A percentile compares a stretch with the other conserved stretches of the same genome.
Evolutionary conservation across 202 grass and related monocot genomes (phyloP).

Genomic region (Digitaria exilis): DNA sequence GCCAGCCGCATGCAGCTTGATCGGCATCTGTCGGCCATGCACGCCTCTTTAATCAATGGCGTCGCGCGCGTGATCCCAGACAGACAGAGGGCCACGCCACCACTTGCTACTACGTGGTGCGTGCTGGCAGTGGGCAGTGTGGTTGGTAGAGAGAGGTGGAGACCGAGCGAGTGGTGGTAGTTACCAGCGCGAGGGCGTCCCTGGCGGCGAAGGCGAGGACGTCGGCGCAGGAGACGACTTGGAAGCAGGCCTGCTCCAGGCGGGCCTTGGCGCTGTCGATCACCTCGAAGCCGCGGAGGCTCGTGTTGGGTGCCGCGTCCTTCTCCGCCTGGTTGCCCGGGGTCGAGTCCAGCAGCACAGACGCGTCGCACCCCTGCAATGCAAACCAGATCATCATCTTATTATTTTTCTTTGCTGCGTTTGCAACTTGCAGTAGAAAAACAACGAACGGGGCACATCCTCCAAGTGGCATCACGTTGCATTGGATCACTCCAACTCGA

Average conservation of each 20-base stretch:
- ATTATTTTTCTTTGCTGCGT: no score
- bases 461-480: no score
- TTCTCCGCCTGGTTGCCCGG: conserved; percentile 72
- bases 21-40: no score
- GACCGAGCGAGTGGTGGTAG: no score
- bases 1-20: no score
- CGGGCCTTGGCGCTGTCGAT: conserved; percentile 69
- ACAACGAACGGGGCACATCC: no score
- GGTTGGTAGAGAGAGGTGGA: not conserved
- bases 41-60: not conserved
- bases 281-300: conserved; percentile 71
- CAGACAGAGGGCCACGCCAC: not conserved
- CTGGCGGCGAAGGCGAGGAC: conserved; percentile 77
- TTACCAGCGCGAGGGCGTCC: conserved; percentile 72
- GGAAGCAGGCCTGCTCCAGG: conserved; percentile 67
- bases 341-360: conserved; percentile 83
- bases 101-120: not conserved
- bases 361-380: conserved; percentile 80
- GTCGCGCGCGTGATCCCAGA: conserved; percentile 17
- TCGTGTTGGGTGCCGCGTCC: conserved; percentile 71
- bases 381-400: no score
- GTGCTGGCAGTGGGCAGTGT: no score
- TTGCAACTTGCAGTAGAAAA: no score
- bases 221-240: conserved; percentile 86
- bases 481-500: no score